Conservation (phyloP, 805 yeast genomes). For the Ogataea glucozyma region DNA sequence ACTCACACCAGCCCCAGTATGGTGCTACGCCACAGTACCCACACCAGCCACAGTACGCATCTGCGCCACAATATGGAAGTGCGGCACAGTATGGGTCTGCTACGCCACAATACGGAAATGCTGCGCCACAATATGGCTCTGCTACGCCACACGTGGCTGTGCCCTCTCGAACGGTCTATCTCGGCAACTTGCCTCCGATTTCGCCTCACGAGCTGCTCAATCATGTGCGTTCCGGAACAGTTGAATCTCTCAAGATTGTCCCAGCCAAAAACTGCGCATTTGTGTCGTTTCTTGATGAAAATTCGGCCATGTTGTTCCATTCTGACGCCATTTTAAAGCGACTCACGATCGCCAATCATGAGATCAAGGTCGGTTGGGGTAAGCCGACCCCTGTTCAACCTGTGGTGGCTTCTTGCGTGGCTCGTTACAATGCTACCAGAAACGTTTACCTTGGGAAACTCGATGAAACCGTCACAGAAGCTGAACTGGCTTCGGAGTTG, state of each 20-base stretch:
- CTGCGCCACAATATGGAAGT: slow-evolving; percentile 2
- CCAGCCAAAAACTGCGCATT: slow-evolving; percentile 88
- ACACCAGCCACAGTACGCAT: slow-evolving; percentile 1
- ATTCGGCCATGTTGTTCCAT: slow-evolving; percentile 86
- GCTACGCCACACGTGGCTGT: no score
- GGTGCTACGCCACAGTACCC: slow-evolving; percentile 2
- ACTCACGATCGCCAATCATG: slow-evolving; percentile 75
- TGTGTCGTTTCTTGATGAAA: slow-evolving; percentile 84
- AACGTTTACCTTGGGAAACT: slow-evolving; percentile 88
- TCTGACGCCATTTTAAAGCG: slow-evolving; percentile 89
- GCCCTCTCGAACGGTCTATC: slow-evolving; percentile 78
- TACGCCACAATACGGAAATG: no score
- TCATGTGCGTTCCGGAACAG: slow-evolving; percentile 87
- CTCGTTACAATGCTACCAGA: slow-evolving; percentile 87
- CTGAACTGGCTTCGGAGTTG: slow-evolving; percentile 65
- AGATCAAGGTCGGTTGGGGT: slow-evolving; percentile 92
- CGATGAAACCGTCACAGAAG: slow-evolving; percentile 59
- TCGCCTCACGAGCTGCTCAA: slow-evolving; percentile 81
- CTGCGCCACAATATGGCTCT: no score
- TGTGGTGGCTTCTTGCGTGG: slow-evolving; percentile 71
- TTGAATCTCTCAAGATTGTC: slow-evolving; percentile 76
- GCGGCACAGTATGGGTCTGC: not conserved
- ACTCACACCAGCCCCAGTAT: not conserved
- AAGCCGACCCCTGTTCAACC: slow-evolving; percentile 74
- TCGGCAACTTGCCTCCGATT: slow-evolving; percentile 86